Conservation (phyloP, 1,139 yeast genomes). For the Candida pseudocylindracea region DNA sequence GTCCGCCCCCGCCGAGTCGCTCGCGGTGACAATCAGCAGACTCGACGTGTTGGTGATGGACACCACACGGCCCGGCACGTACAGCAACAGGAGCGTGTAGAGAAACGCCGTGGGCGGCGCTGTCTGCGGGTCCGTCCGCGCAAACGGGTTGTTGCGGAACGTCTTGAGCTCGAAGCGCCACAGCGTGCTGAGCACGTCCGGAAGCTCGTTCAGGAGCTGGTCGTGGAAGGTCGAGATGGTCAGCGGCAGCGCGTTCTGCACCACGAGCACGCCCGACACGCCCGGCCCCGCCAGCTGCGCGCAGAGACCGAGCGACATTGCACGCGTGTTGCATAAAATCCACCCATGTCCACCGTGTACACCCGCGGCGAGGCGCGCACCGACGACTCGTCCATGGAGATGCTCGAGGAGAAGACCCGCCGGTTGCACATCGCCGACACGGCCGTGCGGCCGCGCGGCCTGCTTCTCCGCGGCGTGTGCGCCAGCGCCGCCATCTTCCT, state of each 20-base stretch:
- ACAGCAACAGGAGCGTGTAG: slow-evolving; percentile 34
- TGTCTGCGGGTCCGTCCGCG: slow-evolving; percentile 7
- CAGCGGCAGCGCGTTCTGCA: slow-evolving; percentile 36
- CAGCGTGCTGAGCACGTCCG: slow-evolving; percentile 24
- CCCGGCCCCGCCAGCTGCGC: too few relatives aligned
- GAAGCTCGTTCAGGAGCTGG: slow-evolving; percentile 38
- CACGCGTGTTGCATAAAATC: too few relatives aligned
- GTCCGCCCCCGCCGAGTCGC: slow-evolving; percentile 8
- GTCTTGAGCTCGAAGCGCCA: slow-evolving; percentile 48
- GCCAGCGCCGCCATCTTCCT: slow-evolving; percentile 16
- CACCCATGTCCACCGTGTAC: too few relatives aligned
- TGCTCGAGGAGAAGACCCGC: too few relatives aligned
- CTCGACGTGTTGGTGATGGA: slow-evolving; percentile 25
- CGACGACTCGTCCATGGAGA: too few relatives aligned
- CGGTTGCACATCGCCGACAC: too few relatives aligned
- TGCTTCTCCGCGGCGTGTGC: too few relatives aligned
- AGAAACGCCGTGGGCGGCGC: slow-evolving; percentile 24
- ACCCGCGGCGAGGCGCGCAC: too few relatives aligned
- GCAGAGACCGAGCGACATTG: too few relatives aligned
- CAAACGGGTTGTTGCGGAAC: slow-evolving; percentile 32
- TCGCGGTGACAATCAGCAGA: slow-evolving; percentile 5
- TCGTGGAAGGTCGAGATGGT: slow-evolving; percentile 48
- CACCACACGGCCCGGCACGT: slow-evolving; percentile 24
- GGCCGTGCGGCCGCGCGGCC: too few relatives aligned
- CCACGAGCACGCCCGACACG: slow-evolving; percentile 18